A percentile compares a stretch with the other conserved stretches of the same genome.
Conservation (phyloP, 2,329 filamentous ascomycete genomes). For the Zasmidium citrigriseum region DNA sequence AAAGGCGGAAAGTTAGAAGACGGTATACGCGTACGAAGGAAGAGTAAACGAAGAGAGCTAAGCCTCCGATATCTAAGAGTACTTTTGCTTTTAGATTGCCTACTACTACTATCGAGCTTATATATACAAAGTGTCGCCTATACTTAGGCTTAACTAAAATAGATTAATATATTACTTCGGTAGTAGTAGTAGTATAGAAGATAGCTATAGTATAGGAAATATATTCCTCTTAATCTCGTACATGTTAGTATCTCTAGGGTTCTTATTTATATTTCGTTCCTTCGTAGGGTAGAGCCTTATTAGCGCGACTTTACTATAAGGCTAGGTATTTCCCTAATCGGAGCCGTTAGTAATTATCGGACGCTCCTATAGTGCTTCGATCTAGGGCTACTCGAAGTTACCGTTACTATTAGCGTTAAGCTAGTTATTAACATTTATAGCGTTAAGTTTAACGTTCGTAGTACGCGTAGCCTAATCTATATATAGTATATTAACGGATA, state of each 20-base stretch:
- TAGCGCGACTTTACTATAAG: not conserved
- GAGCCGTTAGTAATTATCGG: not conserved
- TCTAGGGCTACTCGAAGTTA: too few relatives aligned
- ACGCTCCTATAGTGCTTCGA: not conserved
- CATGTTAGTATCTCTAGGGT: not conserved
- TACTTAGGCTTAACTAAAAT: not conserved
- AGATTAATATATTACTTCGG: not conserved
- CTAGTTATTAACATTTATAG: too few relatives aligned
- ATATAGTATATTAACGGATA: not conserved
- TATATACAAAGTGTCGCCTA: not conserved
- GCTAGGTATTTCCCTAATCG: not conserved
- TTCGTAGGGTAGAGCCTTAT: not conserved
- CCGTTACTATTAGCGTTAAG: not conserved
- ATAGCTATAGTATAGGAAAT: not conserved
- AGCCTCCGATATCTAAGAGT: not conserved
- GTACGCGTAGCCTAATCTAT: not conserved
- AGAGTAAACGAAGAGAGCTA: not conserved
- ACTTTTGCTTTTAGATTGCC: not conserved
- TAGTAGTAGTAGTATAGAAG: too few relatives aligned
- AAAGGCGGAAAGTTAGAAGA: not conserved
- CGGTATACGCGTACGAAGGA: not conserved
- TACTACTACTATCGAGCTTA: not conserved
- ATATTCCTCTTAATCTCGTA: not conserved
- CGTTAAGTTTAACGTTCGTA: not conserved
- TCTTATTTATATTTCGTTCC: not conserved